Evolutionary conservation across 768 basidiomycete genomes (phyloP), one percentile per base, ranked within the genome.

Genomic region (Lentinula raphanica): DNA sequence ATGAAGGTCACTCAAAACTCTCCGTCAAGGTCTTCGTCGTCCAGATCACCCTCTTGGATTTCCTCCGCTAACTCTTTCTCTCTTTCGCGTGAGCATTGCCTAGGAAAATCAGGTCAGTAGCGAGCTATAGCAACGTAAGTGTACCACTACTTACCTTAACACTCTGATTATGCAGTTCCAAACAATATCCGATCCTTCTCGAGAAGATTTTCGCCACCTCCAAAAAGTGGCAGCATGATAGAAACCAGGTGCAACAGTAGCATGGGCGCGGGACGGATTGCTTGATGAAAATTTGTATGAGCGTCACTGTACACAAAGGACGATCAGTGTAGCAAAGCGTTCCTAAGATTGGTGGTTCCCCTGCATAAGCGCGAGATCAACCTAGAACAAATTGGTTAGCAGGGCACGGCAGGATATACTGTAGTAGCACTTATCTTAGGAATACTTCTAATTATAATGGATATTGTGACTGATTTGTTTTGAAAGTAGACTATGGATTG

Each of bases 21-120:
- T 15, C 72, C 74, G 19, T 76, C 79, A 60, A 83, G 73, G 50
- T 92, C 89, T 38, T 92, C 94, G 49, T 95, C 90, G 63, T 94
- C 93, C 49, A 90, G 76, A 49, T 91, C 86, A 0, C 92, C 92
- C 56, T 92, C 91, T 65, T 90, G 87, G 49, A 96, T 92, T 70
- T 92, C 92, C 72, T 93, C 93, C 2, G 91, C 94, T 11, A 97
- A 79, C 72, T 98, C 94, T 69, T 90, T 91, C 77, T 97, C 96
- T 40, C 95, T 81, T 69, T 97, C 94, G 8, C 95, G 79, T 0
- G 94, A 93, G 87, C 97, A 98, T 99, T 5, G 96, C 94, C 95
- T 97, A 62, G 51, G 9, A 59, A 27, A 36, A n/a, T 9, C 15
- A 51, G 46, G 19, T 36, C n/a, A 58, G n/a, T 59, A 12, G n/a